Percentiles rank a stretch among this genome's conserved stretches.
These are phyloP conservation scores for Orbilia quercus DNA, from an alignment of 2,329 filamentous ascomycete genomes.

Conservation along the genomic window DNA sequence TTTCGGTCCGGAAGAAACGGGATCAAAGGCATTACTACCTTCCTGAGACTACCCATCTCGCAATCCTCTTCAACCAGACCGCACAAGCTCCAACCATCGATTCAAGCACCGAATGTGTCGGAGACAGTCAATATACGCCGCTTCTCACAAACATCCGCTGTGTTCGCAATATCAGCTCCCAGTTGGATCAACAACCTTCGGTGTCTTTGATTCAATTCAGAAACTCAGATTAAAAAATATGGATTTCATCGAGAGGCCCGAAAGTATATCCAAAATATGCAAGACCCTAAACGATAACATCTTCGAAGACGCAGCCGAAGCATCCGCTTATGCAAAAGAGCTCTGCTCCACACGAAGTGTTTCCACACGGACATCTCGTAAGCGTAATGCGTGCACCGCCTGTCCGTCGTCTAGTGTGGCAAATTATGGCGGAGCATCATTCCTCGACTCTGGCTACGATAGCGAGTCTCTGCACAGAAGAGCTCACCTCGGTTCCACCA, in stretches of 20 bases:
- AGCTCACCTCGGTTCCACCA: neutral
- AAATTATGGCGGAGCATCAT: neutral
- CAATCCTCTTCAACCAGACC: neutral
- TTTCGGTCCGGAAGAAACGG: neutral
- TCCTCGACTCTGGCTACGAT: conserved; percentile 11
- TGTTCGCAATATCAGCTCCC: neutral
- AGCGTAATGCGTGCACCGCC: conserved; percentile 5
- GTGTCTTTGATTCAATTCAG: no score
- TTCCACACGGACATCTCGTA: neutral
- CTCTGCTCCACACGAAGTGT: neutral
- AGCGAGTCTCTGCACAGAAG: neutral
- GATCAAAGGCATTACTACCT: neutral
- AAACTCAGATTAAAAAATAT: no score
- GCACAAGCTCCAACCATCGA: neutral
- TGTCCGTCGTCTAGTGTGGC: conserved; percentile 5
- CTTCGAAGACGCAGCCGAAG: conserved; percentile 4
- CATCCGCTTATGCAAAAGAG: conserved; percentile 4
- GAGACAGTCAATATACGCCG: neutral
- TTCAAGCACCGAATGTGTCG: neutral
- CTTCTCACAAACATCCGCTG: neutral
- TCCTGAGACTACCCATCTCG: no score
- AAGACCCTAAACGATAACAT: neutral
- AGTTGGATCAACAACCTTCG: no score
- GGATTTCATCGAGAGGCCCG: no score
- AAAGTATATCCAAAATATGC: neutral